These are phyloP conservation scores for Yarrowia sp. DNA, from an alignment of 805 yeast species.

Conservation along the genomic window DNA sequence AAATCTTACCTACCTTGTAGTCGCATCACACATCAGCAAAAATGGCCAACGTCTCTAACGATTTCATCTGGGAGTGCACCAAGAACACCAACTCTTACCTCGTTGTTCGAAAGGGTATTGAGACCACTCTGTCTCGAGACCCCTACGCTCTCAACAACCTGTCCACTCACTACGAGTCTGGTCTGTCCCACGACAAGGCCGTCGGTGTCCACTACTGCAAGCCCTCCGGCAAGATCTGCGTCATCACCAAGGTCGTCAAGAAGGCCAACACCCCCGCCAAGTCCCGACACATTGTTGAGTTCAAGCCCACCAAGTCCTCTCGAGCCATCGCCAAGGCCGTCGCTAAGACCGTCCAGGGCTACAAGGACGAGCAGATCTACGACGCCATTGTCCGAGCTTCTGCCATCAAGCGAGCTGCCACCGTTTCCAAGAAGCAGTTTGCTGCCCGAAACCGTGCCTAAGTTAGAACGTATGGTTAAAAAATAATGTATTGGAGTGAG, in stretches of 20 bases:
- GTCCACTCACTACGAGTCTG: constrained; percentile 49
- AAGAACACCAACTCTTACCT: constrained; percentile 48
- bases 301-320: constrained; percentile 46
- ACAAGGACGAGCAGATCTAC: constrained; percentile 50
- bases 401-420: constrained; percentile 43
- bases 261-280: constrained; percentile 50
- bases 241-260: constrained; percentile 47
- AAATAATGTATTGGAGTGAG: constrained; percentile 12
- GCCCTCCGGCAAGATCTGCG: constrained; percentile 43
- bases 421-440: constrained; percentile 42
- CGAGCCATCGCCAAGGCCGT: constrained; percentile 48
- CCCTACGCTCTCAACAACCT: constrained; percentile 50
- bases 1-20: constrained; percentile 21
- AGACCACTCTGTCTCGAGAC: constrained; percentile 48
- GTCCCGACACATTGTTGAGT: constrained; percentile 41
- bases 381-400: constrained; percentile 51
- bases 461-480: neutral
- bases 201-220: constrained; percentile 44
- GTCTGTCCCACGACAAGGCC: constrained; percentile 52
- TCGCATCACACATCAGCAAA: constrained; percentile 21
- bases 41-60: constrained; percentile 37
- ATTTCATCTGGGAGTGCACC: constrained; percentile 53
- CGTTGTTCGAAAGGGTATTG: constrained; percentile 46
- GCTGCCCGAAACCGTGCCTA: constrained; percentile 33
- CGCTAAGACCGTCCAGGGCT: constrained; percentile 46